Conservation (phyloP, 2,329 filamentous ascomycete species). For the Pestalotiopsis fici region DNA sequence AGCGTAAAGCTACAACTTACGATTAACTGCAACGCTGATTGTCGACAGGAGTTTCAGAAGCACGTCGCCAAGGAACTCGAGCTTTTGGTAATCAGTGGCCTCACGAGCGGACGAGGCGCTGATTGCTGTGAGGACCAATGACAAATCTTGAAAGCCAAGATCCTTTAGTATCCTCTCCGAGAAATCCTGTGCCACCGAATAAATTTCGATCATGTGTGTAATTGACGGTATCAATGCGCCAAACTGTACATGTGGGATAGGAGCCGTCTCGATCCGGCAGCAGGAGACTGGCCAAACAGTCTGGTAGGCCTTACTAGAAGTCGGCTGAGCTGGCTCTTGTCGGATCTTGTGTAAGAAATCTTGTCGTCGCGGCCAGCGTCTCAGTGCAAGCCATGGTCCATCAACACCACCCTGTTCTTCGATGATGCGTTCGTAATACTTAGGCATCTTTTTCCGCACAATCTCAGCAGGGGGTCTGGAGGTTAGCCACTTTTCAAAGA, state of each 20-base stretch:
- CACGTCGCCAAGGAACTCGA: slow-evolving; percentile 87
- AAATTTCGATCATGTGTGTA: slow-evolving; percentile 66
- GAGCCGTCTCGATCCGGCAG: slow-evolving; percentile 52
- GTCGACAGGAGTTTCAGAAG: slow-evolving; percentile 76
- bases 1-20: slow-evolving; percentile 34
- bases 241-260: slow-evolving; percentile 45
- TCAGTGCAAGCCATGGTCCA: slow-evolving; percentile 50
- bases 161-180: slow-evolving; percentile 52
- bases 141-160: slow-evolving; percentile 54
- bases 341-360: slow-evolving; percentile 57
- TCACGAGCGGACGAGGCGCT: slow-evolving; percentile 64
- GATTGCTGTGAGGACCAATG: slow-evolving; percentile 68
- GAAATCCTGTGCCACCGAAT: slow-evolving; percentile 64
- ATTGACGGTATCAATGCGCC: slow-evolving; percentile 73
- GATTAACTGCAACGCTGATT: slow-evolving; percentile 59
- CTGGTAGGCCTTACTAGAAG: slow-evolving; percentile 40
- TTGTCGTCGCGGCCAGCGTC: slow-evolving; percentile 52
- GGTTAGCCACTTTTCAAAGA: slow-evolving; percentile 41
- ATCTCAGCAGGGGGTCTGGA: slow-evolving; percentile 43
- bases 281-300: slow-evolving; percentile 45
- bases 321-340: slow-evolving; percentile 6
- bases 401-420: slow-evolving; percentile 38
- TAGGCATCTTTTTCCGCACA: slow-evolving; percentile 38
- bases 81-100: slow-evolving; percentile 71
- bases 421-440: slow-evolving; percentile 21